These are phyloP conservation scores for Coffea canephora DNA, from an alignment of 257 asterid genomes.

Conservation along the genomic window DNA sequence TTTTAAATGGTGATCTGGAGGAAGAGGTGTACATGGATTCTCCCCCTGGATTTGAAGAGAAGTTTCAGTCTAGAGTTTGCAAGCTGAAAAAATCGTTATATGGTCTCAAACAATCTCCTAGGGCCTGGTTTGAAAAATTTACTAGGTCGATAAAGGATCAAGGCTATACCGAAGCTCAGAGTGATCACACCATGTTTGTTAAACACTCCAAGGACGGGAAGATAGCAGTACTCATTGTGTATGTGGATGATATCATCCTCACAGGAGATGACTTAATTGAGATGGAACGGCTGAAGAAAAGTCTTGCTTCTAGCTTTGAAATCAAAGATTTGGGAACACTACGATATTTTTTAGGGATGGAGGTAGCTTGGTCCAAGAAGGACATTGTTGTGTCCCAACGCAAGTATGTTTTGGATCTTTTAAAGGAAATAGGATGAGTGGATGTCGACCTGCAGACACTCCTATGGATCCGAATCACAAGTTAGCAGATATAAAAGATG, in stretches of 20 bases:
- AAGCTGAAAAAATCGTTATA: neutral
- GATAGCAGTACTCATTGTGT: neutral
- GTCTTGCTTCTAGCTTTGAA: neutral
- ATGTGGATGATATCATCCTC: neutral
- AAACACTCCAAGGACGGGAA: neutral
- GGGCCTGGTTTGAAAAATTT: neutral
- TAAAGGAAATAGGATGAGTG: neutral
- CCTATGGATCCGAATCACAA: neutral
- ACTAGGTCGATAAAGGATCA: too few species aligned
- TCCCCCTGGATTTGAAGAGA: too few species aligned
- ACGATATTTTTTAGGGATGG: neutral
- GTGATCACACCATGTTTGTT: neutral
- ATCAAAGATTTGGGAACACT: neutral
- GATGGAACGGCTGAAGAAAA: neutral
- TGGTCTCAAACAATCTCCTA: neutral
- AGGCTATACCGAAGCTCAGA: neutral
- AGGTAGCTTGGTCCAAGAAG: neutral
- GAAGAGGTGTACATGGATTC: too few species aligned
- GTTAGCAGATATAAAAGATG: neutral
- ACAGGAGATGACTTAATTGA: neutral
- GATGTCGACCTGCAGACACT: neutral
- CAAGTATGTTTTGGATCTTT: neutral
- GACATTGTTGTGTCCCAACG: neutral
- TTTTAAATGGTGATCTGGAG: too few species aligned
- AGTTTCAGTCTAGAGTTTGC: too few species aligned